Evolutionary conservation across 2,329 filamentous ascomycete genomes (phyloP), one percentile per base, ranked within the genome.

Genomic region (Fusarium luffae): DNA sequence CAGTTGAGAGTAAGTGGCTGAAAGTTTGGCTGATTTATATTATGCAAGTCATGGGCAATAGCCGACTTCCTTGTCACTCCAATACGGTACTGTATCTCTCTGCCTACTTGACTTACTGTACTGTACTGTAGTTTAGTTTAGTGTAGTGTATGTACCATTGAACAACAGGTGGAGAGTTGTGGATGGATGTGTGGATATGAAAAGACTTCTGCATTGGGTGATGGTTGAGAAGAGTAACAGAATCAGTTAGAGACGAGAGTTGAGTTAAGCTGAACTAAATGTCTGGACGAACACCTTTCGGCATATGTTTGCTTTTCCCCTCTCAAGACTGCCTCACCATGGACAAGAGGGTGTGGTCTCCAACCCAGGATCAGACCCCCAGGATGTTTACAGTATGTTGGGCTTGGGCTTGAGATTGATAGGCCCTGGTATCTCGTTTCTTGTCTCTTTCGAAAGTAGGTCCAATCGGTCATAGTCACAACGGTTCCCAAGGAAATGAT

Each of bases 21-120:
- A 57, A 61, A 59, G 37, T 25, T 21, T 71, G 63, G 56, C 52
- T 70, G 63, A 58, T 42, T 50, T 50, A 46, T 54, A 37, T 57
- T 34, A 69, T 73, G 71, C 68, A 73, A 63, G 69, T 72, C 59
- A 73, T 70, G 61, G 49, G 49, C 37, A 27, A 52, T 28, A 50
- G 47, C 48, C 34, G 52, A 54, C 25, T 50, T 57, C 54, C 47
- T 30, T 28, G 37, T 37, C 10, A 37, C 34, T 37, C 34, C 34
- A 37, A n/a, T 37, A n/a, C 34, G 18, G 34, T 37, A 34, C 16
- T 10, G 16, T 34, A 37, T 37, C 5, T n/a, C 10, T 37, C 34
- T 37, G 18, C 34, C 34, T 37, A 12, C 34, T 37, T 37, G 10
- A 37, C 34, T 37, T 37, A 37, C 18, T 37, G 34, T 37, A 21